Base-by-base conservation (phyloP, 495 filamentous ascomycete species). In the Podospora fimiseda region DNA sequence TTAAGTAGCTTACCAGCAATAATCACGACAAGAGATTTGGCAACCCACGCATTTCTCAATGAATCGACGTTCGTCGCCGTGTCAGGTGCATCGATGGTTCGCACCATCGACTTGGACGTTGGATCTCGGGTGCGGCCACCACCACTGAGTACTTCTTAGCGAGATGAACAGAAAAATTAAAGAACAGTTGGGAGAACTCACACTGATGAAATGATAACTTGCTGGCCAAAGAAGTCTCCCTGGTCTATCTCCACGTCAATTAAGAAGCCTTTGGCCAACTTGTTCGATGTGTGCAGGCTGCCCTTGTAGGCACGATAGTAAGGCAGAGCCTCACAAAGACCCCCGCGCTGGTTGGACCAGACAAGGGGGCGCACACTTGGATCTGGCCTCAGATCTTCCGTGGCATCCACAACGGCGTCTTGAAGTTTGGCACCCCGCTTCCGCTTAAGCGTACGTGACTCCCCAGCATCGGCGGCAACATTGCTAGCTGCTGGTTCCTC, bases 181-280 rank as follows among this genome's bases (percentile, higher is more conserved):
- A 24, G 19, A 14, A 42, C 3, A 45, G 20, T 37, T 37, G 13
- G 43, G 5, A 1, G 18, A 43, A 74, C 83, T 70, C 69, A 89
- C 87, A 77, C 61, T 56, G 80, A 69, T 8, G 81, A 79, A 33
- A 94, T 86, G 20, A 90, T 70, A 11, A 91, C 66, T 43, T 88
- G 78, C 1, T 76, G 74, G 33, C 78, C 77, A 15, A 89, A 77
- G 42, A 80, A 74, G 21, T 88, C 80, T 2, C 83, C 71, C 0
- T 57, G 48, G 0, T 76, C 78, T 21, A 69, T 69, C 52, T 83
- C 75, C 1, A 67, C 68, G 60, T 90, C 87, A 19, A 88, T 65
- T 1, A 92, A 67, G 48, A 85, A 81, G 1, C 81, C 85, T 18
- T 69, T 69, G 5, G 74, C 74, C 15, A 81, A 46, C 2, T 69